Evolutionary conservation across 495 filamentous ascomycete genomes (phyloP).

Genomic region (Rostrohypoxylon terebratum): DNA sequence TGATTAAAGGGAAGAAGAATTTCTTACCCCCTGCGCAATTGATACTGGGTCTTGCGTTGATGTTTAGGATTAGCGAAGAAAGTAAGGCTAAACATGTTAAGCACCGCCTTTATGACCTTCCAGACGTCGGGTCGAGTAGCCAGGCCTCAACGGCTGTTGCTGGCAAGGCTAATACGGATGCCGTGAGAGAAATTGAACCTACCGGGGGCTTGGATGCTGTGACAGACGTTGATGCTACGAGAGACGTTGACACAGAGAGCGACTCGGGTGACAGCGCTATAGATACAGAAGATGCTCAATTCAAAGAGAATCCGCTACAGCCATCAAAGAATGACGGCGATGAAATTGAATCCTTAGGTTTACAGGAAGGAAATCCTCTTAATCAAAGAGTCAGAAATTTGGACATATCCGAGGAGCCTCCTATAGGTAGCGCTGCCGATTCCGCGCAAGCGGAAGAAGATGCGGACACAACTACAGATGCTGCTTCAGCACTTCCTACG

Average conservation of each 20-base stretch:
- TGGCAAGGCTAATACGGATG: slow-evolving; percentile 1
- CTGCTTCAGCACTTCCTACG: slow-evolving; percentile 34
- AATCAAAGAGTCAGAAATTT: slow-evolving; percentile 50
- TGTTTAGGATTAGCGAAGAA: slow-evolving; percentile 91
- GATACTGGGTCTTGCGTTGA: slow-evolving; percentile 84
- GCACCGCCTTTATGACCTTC: slow-evolving; percentile 69
- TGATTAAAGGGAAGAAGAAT: slow-evolving; percentile 86
- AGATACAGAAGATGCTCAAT: slow-evolving; percentile 48
- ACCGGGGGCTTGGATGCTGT: slow-evolving; percentile 39
- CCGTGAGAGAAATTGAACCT: slow-evolving; percentile 10
- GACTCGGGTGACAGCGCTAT: slow-evolving; percentile 41
- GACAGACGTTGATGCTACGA: slow-evolving; percentile 14
- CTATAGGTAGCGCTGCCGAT: slow-evolving; percentile 6
- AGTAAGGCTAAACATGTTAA: slow-evolving; percentile 83
- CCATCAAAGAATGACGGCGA: slow-evolving; percentile 48
- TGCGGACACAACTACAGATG: slow-evolving; percentile 32
- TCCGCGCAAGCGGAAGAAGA: slow-evolving; percentile 17
- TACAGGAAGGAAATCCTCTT: slow-evolving; percentile 34
- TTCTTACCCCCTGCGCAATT: slow-evolving; percentile 90
- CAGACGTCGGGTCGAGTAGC: slow-evolving; percentile 11
- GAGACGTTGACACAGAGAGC: slow-evolving; percentile 26
- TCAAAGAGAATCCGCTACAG: slow-evolving; percentile 60
- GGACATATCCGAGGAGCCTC: slow-evolving; percentile 45
- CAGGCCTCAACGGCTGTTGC: slow-evolving; percentile 11
- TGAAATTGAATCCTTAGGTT: slow-evolving; percentile 34